Evolutionary conservation across 352 stramenopile species (phyloP).

Genomic region (Pythium brassicae): DNA sequence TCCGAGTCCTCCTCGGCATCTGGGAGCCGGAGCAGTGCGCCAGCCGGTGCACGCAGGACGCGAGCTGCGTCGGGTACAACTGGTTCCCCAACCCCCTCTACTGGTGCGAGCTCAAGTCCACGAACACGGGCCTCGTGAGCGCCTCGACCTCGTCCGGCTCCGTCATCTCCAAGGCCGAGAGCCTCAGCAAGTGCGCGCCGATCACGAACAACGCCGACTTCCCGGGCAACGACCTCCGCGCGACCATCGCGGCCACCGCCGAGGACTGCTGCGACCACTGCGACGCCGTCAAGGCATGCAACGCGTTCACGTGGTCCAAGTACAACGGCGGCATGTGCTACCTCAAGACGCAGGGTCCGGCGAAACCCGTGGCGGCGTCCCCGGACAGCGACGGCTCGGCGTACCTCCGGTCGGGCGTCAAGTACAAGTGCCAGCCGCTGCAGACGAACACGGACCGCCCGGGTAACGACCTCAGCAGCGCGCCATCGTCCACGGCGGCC

Average conservation of each 20-base stretch:
- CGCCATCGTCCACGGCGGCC: conserved; percentile 21
- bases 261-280: conserved; percentile 24
- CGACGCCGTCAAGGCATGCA: conserved; percentile 7
- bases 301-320: conserved; percentile 26
- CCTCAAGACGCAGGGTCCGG: conserved; percentile 18
- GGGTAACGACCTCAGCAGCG: conserved; percentile 6
- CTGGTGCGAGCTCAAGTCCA: background rate
- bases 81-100: background rate
- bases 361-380: background rate
- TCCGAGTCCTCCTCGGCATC: background rate
- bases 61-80: conserved; percentile 2
- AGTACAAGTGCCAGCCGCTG: conserved; percentile 11
- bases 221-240: conserved; percentile 21
- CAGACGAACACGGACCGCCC: conserved; percentile 3
- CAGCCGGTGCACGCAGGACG: background rate
- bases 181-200: conserved; percentile 9
- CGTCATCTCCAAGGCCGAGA: background rate
- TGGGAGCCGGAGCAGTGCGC: background rate
- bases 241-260: conserved; percentile 1
- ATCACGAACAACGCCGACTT: conserved; percentile 23
- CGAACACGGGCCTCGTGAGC: conserved; percentile 2
- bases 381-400: background rate
- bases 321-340: conserved; percentile 18
- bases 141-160: background rate
- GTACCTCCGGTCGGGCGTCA: conserved; percentile 7